phyloP scores from a whole-genome alignment of 305 asterid genomes.

The Fraxinus sp. region DNA sequence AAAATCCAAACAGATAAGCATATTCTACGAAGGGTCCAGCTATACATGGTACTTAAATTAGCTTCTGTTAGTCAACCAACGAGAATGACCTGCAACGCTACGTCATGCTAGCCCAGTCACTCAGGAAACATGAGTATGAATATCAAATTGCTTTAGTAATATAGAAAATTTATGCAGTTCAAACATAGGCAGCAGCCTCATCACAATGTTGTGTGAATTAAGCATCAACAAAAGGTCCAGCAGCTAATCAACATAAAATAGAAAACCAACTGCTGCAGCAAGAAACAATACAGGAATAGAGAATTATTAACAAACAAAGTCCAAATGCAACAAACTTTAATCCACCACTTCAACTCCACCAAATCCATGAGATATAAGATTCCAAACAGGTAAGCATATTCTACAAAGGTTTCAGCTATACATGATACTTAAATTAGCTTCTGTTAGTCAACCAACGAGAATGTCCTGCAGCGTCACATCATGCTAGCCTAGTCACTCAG shows the following conservation, averaged over 20 bases:
- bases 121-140: not conserved
- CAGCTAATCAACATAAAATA: conserved; percentile 2
- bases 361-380: conserved; percentile 4
- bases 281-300: not conserved
- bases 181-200: not conserved
- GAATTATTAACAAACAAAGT: not conserved
- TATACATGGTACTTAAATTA: not conserved
- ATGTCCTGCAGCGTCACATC: not conserved
- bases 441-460: not conserved
- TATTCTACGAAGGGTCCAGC: conserved; percentile 10
- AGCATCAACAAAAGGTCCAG: conserved; percentile 16
- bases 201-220: conserved; percentile 15
- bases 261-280: not conserved
- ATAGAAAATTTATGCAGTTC: conserved; percentile 1
- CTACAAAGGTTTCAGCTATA: conserved; percentile 5
- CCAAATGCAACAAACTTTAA: conserved; percentile 12
- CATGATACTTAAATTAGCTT: not conserved
- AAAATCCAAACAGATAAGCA: conserved; percentile 4
- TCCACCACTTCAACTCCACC: not conserved
- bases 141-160: conserved; percentile 3
- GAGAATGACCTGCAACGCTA: not conserved
- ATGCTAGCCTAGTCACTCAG: conserved; percentile 7
- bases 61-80: not conserved
- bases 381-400: conserved; percentile 10
- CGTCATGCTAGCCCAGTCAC: conserved; percentile 11